Conservation (phyloP, 495 filamentous ascomycete species). For the Podospora pseudoanserina region DNA sequence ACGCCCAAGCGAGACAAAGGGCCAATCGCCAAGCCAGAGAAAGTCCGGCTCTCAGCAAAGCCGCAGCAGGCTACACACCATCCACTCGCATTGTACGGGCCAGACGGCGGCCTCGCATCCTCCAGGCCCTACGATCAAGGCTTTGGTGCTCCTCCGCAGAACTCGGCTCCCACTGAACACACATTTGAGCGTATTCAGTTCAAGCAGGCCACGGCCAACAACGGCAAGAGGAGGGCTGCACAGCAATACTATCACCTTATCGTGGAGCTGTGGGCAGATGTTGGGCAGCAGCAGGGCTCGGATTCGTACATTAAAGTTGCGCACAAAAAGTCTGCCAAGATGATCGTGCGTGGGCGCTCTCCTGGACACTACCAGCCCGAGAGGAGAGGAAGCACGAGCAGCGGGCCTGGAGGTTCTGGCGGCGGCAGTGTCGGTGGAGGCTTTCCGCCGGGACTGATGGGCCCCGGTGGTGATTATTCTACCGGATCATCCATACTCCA, state of each 20-base stretch:
- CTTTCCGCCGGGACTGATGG: slow-evolving; percentile 39
- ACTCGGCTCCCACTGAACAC: slow-evolving; percentile 51
- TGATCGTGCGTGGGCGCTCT: slow-evolving; percentile 90
- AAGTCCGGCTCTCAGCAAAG: slow-evolving; percentile 64
- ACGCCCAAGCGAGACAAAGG: slow-evolving; percentile 95
- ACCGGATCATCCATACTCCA: slow-evolving; percentile 34
- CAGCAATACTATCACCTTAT: slow-evolving; percentile 94
- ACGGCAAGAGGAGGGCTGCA: slow-evolving; percentile 84
- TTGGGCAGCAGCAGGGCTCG: slow-evolving; percentile 44
- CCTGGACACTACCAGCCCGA: slow-evolving; percentile 92
- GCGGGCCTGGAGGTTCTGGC: slow-evolving; percentile 62
- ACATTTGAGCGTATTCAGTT: slow-evolving; percentile 96
- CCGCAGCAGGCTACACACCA: slow-evolving; percentile 50
- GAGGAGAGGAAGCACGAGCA: slow-evolving; percentile 67
- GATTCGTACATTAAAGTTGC: slow-evolving; percentile 74
- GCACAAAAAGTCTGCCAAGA: slow-evolving; percentile 69
- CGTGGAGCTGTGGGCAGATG: slow-evolving; percentile 81
- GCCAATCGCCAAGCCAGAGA: slow-evolving; percentile 72
- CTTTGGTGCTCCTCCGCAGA: slow-evolving; percentile 36
- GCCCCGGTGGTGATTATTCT: slow-evolving; percentile 34
- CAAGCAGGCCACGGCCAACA: slow-evolving; percentile 94
- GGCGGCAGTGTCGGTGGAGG: slow-evolving; percentile 49
- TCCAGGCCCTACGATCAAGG: slow-evolving; percentile 39
- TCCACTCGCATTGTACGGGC: slow-evolving; percentile 34
- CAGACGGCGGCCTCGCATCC: slow-evolving; percentile 37